A percentile compares a stretch with the other conserved stretches of the same genome.
Evolutionary conservation across 2,329 filamentous ascomycete species (phyloP).

Genomic region (Grosmannia clavigera): DNA sequence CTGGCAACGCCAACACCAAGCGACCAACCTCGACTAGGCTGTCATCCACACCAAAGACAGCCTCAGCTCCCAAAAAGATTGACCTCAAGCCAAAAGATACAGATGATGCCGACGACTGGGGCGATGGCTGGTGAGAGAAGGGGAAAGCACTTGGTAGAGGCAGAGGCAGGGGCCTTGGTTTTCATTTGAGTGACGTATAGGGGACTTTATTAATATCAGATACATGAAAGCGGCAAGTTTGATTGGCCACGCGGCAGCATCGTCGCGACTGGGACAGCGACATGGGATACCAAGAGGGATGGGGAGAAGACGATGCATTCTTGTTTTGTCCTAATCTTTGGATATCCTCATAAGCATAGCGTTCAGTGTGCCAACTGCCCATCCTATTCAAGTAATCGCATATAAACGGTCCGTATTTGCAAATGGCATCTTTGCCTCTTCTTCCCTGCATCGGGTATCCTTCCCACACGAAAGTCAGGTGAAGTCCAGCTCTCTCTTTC

Average conservation of each 20-base stretch:
- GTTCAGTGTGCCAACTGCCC: not conserved
- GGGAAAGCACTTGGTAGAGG: not conserved
- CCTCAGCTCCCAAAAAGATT: slow-evolving; percentile 49
- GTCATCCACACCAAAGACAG: slow-evolving; percentile 6
- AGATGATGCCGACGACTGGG: slow-evolving; percentile 51
- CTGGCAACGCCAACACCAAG: not conserved
- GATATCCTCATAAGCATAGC: not conserved
- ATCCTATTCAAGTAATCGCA: not conserved
- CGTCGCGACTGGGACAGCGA: not conserved
- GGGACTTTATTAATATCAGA: not conserved
- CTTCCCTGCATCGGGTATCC: not conserved
- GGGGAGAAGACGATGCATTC: not conserved
- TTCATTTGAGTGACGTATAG: not conserved
- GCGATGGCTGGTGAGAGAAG: slow-evolving; percentile 44
- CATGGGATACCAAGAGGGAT: not conserved
- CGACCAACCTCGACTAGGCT: slow-evolving; percentile 13
- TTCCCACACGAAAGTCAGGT: not conserved
- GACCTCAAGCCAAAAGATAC: slow-evolving; percentile 52
- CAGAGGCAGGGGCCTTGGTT: no score
- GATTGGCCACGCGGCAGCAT: not conserved
- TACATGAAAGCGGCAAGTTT: not conserved
- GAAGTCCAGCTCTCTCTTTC: not conserved
- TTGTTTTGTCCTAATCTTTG: not conserved
- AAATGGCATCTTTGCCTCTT: not conserved
- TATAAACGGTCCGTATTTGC: not conserved